Base-by-base conservation (phyloP, 345 rosid genomes). In the Carallia pectinifolia region DNA sequence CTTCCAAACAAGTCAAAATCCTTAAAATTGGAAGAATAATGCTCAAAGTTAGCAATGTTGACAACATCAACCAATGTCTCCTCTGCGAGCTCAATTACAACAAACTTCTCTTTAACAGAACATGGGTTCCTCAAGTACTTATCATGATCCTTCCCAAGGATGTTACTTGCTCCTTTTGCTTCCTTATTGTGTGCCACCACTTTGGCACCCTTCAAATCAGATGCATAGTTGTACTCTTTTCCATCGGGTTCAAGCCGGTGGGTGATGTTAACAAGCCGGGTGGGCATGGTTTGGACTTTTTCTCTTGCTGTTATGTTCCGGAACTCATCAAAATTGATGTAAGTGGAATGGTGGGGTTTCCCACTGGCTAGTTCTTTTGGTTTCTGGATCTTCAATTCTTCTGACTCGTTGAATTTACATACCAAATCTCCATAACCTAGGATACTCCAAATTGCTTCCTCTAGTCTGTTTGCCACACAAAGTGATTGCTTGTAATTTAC, bases 201-300 rank as follows among this genome's bases (percentile, higher is more conserved):
- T 71, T 91, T 91, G 19, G 98, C 98, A 30, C 98, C 95, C 65
- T 94, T 94, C 52, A 77, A 65, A 31, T 83, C 86, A 60, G 96
- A 89, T 15, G 97, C 98, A 72, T 86, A 91, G 77, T 91, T 90
- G 70, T 90, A 94, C 58, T 93, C 97, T 0, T 83, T 81, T 37
- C 97, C 98, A 76, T 94, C 98, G 5, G 86, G 89, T 71, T 94
- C 97, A 58, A 87, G 82, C 77, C 96, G 84, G 66, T 86, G 97
- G 31, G 96, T 88, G 59, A 77, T 87, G 78, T 88, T 91, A 37
- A 70, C 75, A 48, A 86, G 83, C 80, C 68, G 81, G 23, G 74
- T 74, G 16, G 88, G 77, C 59, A 81, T 54, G 1, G 71, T 74
- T 31, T 74, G 58, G 19, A 76, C 86, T 27, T 86, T 87, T 18